Conservation (phyloP, 768 basidiomycete genomes). For the Paxillus involutus region DNA sequence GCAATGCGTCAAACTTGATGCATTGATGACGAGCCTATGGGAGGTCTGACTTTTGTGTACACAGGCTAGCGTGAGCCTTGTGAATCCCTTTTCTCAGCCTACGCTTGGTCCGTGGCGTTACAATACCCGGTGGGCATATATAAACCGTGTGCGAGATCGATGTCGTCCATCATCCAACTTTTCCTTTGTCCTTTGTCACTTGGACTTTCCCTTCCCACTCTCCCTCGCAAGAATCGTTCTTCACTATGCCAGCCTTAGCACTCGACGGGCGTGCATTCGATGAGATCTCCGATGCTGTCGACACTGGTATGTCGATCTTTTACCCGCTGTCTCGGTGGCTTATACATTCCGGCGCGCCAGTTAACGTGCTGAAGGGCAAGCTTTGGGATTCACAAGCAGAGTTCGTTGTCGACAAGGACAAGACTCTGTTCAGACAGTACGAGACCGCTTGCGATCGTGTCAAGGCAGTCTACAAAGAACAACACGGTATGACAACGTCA, state of each 20-base stretch:
- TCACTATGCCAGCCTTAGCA: constrained; percentile 26
- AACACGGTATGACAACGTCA: constrained; percentile 52
- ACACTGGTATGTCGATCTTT: constrained; percentile 38
- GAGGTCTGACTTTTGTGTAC: neutral
- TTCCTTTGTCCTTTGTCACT: neutral
- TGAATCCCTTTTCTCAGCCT: neutral
- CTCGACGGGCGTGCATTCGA: constrained; percentile 38
- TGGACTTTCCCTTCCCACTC: neutral
- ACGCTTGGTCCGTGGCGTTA: neutral
- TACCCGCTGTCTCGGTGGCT: neutral
- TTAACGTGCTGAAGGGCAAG: constrained; percentile 67
- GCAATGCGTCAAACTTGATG: no score
- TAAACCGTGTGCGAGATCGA: neutral
- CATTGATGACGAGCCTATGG: neutral
- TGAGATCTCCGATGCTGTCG: constrained; percentile 46
- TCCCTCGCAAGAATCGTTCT: neutral
- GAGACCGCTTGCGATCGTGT: constrained; percentile 76
- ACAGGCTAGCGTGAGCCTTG: neutral
- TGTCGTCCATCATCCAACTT: neutral
- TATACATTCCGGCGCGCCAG: constrained; percentile 33
- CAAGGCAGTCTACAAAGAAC: constrained; percentile 75
- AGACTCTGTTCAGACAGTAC: constrained; percentile 68
- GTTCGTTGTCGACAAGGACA: constrained; percentile 63
- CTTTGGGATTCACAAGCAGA: constrained; percentile 56
- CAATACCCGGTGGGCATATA: neutral